Evolutionary conservation across 140 eudicot species (phyloP).

Genomic region (Erigeron philadelphicus): DNA sequence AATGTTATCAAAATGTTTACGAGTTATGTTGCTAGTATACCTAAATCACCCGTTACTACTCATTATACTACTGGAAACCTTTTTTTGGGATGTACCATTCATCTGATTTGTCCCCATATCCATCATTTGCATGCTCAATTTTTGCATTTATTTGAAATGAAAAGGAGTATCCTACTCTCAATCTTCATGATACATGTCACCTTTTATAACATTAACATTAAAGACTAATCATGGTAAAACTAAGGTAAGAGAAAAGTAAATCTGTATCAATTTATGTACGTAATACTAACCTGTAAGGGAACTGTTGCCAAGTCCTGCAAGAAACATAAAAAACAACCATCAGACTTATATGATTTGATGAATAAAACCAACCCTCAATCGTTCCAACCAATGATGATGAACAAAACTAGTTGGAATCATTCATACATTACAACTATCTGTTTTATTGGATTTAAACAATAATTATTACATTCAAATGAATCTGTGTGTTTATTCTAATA

Average conservation of each 20-base stretch:
- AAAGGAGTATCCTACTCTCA: not conserved
- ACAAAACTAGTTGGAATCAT: not conserved
- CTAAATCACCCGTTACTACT: not conserved
- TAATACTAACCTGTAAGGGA: constrained; percentile 50
- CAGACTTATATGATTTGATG: not conserved
- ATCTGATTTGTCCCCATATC: not conserved
- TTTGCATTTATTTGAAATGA: not conserved
- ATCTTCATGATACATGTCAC: not conserved
- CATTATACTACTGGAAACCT: too few species aligned
- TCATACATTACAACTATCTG: not conserved
- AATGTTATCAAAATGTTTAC: too few species aligned
- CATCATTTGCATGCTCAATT: not conserved
- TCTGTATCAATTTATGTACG: not conserved
- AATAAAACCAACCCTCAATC: not conserved
- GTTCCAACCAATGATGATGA: not conserved
- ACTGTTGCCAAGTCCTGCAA: constrained; percentile 48
- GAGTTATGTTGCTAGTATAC: not conserved
- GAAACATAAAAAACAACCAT: constrained; percentile 8
- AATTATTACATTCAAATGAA: not conserved
- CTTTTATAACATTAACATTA: not conserved
- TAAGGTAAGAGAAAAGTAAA: not conserved
- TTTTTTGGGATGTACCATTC: too few species aligned
- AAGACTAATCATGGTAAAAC: not conserved
- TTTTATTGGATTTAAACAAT: not conserved
- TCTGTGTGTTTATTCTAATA: not conserved